Evolutionary conservation across 768 basidiomycete genomes (phyloP).

Genomic region (Pholiota microspora): DNA sequence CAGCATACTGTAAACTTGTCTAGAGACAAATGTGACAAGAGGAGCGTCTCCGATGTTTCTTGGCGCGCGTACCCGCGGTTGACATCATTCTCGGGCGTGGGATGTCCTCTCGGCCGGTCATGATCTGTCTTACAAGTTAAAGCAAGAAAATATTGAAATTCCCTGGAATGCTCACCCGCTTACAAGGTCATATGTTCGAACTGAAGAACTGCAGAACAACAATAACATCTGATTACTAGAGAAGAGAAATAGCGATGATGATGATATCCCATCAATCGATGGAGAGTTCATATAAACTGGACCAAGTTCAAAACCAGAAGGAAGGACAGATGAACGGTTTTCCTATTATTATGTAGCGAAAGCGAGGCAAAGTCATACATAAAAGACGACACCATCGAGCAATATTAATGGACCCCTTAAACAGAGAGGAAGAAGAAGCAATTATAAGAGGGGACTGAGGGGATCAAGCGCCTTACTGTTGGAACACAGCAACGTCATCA

Average conservation of each 20-base stretch:
- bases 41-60: neutral
- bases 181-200: no score
- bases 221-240: no score
- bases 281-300: no score
- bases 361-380: neutral
- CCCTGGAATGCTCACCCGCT: no score
- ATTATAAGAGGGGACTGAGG: neutral
- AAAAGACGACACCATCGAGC: neutral
- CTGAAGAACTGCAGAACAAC: no score
- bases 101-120: neutral
- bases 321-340: neutral
- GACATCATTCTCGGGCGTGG: neutral
- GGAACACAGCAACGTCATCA: constrained; percentile 38
- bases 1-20: neutral
- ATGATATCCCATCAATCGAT: no score
- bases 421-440: neutral
- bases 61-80: neutral
- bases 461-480: constrained; percentile 11
- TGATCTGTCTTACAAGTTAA: no score
- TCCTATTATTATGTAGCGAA: neutral
- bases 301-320: neutral
- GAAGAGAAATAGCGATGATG: no score
- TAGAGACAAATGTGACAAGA: neutral
- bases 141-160: no score
- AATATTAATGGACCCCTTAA: neutral